Evolutionary conservation across 805 yeast species (phyloP).

Genomic region (Wickerhamiella hasegawae): DNA sequence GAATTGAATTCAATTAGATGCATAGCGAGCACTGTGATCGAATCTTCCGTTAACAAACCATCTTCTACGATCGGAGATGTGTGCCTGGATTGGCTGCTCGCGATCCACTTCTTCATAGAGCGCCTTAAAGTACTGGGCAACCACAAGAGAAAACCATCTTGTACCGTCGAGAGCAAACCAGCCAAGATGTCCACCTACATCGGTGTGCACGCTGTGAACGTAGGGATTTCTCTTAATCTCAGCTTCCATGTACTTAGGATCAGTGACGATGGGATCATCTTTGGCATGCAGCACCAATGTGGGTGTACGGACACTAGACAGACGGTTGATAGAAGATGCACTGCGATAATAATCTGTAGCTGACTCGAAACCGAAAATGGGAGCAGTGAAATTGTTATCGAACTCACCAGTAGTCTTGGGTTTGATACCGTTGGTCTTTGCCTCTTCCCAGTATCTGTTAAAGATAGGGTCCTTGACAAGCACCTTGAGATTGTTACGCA

Average conservation of each 20-base stretch:
- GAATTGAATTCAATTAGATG: no score
- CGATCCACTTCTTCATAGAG: conserved; percentile 21
- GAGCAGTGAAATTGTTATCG: conserved; percentile 50
- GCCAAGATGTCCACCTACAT: conserved; percentile 72
- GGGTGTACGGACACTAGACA: conserved; percentile 44
- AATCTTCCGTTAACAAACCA: conserved; percentile 5
- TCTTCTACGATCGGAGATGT: conserved; percentile 1
- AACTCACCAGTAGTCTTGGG: conserved; percentile 33
- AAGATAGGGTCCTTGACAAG: conserved; percentile 20
- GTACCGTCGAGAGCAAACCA: conserved; percentile 46
- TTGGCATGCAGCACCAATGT: conserved; percentile 42
- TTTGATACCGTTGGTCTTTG: conserved; percentile 5
- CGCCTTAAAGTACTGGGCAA: conserved; percentile 28
- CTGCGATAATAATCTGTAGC: conserved; percentile 49
- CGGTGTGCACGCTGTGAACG: conserved; percentile 39
- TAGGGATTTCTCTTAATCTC: conserved; percentile 45
- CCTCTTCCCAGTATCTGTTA: conserved; percentile 18
- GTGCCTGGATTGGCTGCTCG: conserved; percentile 3
- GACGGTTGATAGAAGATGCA: conserved; percentile 40
- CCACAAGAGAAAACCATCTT: conserved; percentile 50
- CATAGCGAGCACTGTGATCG: no score
- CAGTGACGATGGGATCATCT: conserved; percentile 64
- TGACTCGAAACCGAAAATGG: conserved; percentile 46
- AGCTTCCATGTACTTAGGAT: conserved; percentile 32
- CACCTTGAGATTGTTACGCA: conserved; percentile 28